Evolutionary conservation across 257 asterid species (phyloP), one percentile per base, ranked within the genome.

Genomic region (Petunia secreta): DNA sequence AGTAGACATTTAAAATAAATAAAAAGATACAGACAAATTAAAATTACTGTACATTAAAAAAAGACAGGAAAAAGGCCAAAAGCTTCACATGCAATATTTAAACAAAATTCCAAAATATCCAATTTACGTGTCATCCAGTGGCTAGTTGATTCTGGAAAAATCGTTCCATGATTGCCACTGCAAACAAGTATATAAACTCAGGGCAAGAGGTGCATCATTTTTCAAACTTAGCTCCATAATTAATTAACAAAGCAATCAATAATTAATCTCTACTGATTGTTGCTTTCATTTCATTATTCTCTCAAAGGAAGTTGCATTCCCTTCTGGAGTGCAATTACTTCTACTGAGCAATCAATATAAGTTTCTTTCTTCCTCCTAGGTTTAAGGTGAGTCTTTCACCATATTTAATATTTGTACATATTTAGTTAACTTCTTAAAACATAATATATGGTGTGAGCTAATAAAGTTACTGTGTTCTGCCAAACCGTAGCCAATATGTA

Each of bases 281-380:
- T 6, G 77, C 84, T 79, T 8, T 58, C 69, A 80, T 63, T 16
- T 58, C 67, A 25, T 40, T 52, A 46, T 36, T 8, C 74, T 65
- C 87, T 84, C 76, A 60, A 80, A 68, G 46, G 89, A 89, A 84
- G 87, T 75, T 69, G 87, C 87, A 87, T 85, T 85, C 83, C 85
- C 59, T 77, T 50, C 78, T 76, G 86, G 86, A 86, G 57, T 82
- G 85, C 88, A 25, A 25, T 25, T 25, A 71, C 87, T 90, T 88
- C 91, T 63, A 86, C 87, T 84, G 89, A 84, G 85, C 48, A 41
- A 75, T 66, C 52, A 2, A 3, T 0, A 8, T 74, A 78, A 78
- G 60, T 6, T 75, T 75, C 78, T 44, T 37, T 25, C 67, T 76
- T 59, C 59, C 10, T 62, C 2, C 3, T 69, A 50, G 46, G 48